Conservation (phyloP, 192 early-diverging fungal species). For the Podila horticola region DNA sequence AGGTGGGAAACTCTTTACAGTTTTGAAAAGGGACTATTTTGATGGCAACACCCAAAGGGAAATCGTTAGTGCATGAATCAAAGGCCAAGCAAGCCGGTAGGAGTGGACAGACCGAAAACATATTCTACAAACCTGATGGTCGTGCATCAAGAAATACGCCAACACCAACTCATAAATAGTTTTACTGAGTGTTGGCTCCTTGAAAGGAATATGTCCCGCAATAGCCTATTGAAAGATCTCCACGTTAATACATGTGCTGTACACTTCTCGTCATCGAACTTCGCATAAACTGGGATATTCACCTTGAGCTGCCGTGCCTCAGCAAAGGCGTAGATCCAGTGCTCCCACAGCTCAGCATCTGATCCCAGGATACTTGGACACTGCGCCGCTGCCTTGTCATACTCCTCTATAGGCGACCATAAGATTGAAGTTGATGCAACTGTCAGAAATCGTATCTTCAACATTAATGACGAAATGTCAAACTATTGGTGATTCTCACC, state of each 20-base stretch:
- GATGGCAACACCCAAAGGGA: not conserved
- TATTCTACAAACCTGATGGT: slow-evolving; percentile 62
- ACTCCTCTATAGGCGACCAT: slow-evolving; percentile 52
- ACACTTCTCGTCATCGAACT: not conserved
- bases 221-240: slow-evolving; percentile 59
- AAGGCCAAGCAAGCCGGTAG: not conserved
- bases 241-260: too few relatives aligned
- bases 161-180: slow-evolving; percentile 92
- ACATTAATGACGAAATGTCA: not conserved
- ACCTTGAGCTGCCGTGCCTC: slow-evolving; percentile 79
- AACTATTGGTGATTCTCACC: slow-evolving; percentile 42
- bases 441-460: slow-evolving; percentile 11
- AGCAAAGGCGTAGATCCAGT: slow-evolving; percentile 92
- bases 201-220: slow-evolving; percentile 79
- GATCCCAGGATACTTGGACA: slow-evolving; percentile 79
- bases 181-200: slow-evolving; percentile 75
- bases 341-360: slow-evolving; percentile 85
- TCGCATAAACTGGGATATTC: not conserved
- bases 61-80: not conserved
- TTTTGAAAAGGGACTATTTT: slow-evolving; percentile 58
- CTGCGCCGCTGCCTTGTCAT: slow-evolving; percentile 73
- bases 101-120: not conserved
- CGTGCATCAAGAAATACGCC: slow-evolving; percentile 71
- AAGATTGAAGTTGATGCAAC: slow-evolving; percentile 11
- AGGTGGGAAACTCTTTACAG: slow-evolving; percentile 84